Evolutionary conservation across 2,329 filamentous ascomycete genomes (phyloP).

Genomic region (Alternaria dauci): DNA sequence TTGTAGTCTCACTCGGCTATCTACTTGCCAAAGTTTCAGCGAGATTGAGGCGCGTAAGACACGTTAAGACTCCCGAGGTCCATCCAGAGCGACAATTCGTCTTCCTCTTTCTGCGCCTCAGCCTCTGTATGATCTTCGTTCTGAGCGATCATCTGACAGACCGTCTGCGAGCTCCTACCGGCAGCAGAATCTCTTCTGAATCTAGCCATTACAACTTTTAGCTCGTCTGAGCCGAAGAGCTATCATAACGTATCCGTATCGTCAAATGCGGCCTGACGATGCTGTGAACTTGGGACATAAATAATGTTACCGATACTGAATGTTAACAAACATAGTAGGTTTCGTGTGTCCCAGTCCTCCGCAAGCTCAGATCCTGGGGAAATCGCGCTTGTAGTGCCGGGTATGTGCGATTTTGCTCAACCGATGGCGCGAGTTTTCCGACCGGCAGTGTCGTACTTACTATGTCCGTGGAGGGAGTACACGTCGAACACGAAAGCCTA

Average conservation of each 20-base stretch:
- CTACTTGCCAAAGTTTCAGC: too few species aligned
- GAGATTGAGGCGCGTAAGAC: neutral
- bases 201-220: neutral
- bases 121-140: neutral
- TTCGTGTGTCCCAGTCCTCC: neutral
- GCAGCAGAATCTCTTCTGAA: neutral
- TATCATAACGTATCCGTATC: neutral
- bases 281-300: neutral
- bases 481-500: neutral
- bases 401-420: too few species aligned
- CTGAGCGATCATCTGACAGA: neutral
- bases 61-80: neutral
- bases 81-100: neutral
- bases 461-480: neutral
- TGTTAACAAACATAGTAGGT: accelerated
- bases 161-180: too few species aligned
- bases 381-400: accelerated
- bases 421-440: too few species aligned
- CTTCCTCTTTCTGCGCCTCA: neutral
- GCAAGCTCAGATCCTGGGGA: too few species aligned
- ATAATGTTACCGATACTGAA: neutral
- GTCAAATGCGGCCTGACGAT: neutral
- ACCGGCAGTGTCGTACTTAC: neutral
- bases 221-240: neutral
- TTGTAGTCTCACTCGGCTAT: neutral